Evolutionary conservation across 106 monocot genomes (phyloP), one percentile per base, ranked within the genome.

Genomic region (Allium cepa): DNA sequence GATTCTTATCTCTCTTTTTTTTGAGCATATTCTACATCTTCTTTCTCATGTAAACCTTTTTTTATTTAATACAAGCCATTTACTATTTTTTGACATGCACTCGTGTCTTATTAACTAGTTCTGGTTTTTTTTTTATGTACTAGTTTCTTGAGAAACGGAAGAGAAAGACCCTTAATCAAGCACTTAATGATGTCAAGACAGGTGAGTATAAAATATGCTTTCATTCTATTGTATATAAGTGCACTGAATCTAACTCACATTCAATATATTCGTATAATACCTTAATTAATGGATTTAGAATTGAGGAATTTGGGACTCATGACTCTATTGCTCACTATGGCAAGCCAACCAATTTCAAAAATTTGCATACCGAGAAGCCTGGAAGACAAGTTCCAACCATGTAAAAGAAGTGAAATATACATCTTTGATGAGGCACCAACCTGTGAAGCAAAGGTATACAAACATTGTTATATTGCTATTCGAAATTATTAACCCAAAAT

Each of bases 1-100:
- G 45, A 22, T 72, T 16, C 26, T 55, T 22, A 4, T 64, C 4
- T 50, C 72, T 63, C 72, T 72, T 3, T 61, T 72, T 8, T 53
- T 72, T 7, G 72, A 72, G 53, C 72, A 63, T 63, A 49, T 28
- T 46, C 63, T 72, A 52, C 72, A 72, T 72, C 17, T 72, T 53
- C 64, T 72, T 6, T 52, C 72, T 27, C 62, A 17, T 28, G 62
- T 62, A 62, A 36, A 46, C 11, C 10, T 62, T 17, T 8, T 9
- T 17, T 8, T 59, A 3, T 59, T 13, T 59, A 2, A 18, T 36
- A 36, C 36, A 59, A 17, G 3, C 3, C n/a, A 17, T 9, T 15
- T 59, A 9, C n/a, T 59, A 15, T 59, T 9, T 17, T 13, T 59
- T 3, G 5, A 36, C 36, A 36, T 36, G 36, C 36, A 7, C 17